Base-by-base conservation (phyloP, 345 rosid species). In the Acer yangbiense region DNA sequence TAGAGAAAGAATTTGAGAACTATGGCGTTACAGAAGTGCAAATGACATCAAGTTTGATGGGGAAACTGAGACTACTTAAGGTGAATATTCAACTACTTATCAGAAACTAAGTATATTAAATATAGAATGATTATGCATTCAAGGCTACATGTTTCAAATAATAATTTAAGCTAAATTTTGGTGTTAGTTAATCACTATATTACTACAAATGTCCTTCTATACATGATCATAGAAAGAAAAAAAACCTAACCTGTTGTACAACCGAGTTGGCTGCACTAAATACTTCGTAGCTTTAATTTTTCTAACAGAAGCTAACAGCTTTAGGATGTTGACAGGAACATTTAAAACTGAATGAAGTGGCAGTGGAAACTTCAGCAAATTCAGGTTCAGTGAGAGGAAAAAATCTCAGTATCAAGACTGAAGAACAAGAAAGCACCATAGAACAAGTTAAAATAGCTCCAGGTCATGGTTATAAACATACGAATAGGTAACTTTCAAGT, bases 381-480 rank as follows among this genome's bases (percentile, higher is more conserved):
- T 60, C 64, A 60, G 64, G 27, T n/a, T 11, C 58, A 54, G 58
- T 54, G n/a, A 54, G 58, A 63, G 82, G 39, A 20, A 58, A 48
- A 65, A 55, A 67, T 58, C 73, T 79, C 48, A 65, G 81, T 57
- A 69, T 66, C 75, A 69, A 48, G 43, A 61, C 77, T 21, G 63
- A 74, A 52, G 79, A 84, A 73, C 78, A 79, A 32, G 75, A 77
- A 25, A 71, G 73, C 80, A 79, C 72, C 75, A 79, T 82, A 68
- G 85, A 68, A 65, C 76, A 82, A 41, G 32, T 80, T 23, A 63
- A 81, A 82, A 63, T 21, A 73, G 54, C 12, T 4, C 12, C 84
- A 39, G 77, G 64, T 81, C 81, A 85, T 32, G 85, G 88, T 88
- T 85, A 87, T 52, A 52, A 76, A 11, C 75, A 72, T 69, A 29